Evolutionary conservation across 257 asterid genomes (phyloP).

Genomic region (Capsicum chinense): DNA sequence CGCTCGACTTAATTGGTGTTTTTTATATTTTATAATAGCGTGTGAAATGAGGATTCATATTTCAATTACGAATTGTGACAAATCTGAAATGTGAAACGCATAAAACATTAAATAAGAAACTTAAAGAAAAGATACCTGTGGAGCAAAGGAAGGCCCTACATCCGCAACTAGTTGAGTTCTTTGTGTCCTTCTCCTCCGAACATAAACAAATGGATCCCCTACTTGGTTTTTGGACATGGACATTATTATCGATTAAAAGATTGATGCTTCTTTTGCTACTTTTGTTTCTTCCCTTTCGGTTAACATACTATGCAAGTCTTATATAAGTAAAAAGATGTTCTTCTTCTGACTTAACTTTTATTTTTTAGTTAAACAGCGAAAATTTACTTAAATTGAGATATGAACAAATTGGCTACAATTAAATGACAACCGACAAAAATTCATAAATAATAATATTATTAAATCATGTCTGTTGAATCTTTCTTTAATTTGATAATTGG

Average conservation of each 20-base stretch:
- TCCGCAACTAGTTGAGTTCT: neutral
- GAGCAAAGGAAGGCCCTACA: neutral
- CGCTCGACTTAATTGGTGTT: neutral
- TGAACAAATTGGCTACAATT: neutral
- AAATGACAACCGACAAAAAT: neutral
- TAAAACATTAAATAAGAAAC: neutral
- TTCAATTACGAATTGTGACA: neutral
- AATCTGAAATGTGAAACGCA: neutral
- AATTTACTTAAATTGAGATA: neutral
- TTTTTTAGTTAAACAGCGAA: neutral
- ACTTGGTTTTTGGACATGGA: neutral
- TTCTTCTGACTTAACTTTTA: neutral
- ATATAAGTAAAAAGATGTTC: neutral
- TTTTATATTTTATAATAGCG: neutral
- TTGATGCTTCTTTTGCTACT: neutral
- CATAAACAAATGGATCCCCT: slow-evolving; percentile 19
- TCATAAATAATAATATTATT: neutral
- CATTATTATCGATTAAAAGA: neutral
- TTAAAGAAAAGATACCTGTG: neutral
- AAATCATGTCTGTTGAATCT: neutral
- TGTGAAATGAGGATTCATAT: neutral
- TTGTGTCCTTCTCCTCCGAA: neutral
- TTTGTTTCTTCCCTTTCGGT: neutral
- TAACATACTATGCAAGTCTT: neutral
- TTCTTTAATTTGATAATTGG: neutral